A percentile compares a stretch with the other conserved stretches of the same genome.
phyloP scores from a whole-genome alignment of 768 basidiomycete species.

The Panellus pusillus region DNA sequence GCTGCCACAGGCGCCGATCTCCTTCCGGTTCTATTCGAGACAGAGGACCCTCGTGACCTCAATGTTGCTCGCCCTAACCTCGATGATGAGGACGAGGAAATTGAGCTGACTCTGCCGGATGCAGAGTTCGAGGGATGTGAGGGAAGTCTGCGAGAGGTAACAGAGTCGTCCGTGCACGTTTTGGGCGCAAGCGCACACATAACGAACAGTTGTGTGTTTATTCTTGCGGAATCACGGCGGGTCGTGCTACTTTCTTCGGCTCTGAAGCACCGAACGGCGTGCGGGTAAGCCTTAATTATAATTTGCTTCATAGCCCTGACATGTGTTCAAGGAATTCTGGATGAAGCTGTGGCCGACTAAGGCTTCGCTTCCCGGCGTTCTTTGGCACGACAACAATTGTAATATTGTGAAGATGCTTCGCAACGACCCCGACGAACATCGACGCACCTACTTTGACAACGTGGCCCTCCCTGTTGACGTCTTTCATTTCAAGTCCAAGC shows the following conservation, averaged over 20 bases:
- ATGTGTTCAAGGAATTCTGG: no score
- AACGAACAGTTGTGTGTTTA: constrained; percentile 29
- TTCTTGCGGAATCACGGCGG: constrained; percentile 30
- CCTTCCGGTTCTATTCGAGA: no score
- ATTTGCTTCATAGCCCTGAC: no score
- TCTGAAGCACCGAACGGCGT: constrained; percentile 27
- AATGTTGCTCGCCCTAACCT: no score
- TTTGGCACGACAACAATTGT: constrained; percentile 30
- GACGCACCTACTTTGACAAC: constrained; percentile 9
- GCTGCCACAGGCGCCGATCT: no score
- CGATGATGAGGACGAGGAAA: neutral
- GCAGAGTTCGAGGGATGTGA: neutral
- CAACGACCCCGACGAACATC: constrained; percentile 11
- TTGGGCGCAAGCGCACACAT: constrained; percentile 30
- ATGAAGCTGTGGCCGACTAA: constrained; percentile 23
- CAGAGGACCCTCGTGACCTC: no score
- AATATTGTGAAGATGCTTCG: constrained; percentile 15
- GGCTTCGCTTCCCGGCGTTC: constrained; percentile 21
- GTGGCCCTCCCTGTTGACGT: constrained; percentile 26
- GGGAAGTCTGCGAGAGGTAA: constrained; percentile 22
- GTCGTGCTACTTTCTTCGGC: constrained; percentile 30
- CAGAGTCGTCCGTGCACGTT: constrained; percentile 23
- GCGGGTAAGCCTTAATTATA: no score
- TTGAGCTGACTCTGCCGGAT: no score
- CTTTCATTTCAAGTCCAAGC: constrained; percentile 31